Percentiles rank a stretch among this genome's conserved stretches.
These are phyloP conservation scores for Pseudevernia furfuracea DNA, from an alignment of 495 filamentous ascomycete species.

Conservation along the genomic window DNA sequence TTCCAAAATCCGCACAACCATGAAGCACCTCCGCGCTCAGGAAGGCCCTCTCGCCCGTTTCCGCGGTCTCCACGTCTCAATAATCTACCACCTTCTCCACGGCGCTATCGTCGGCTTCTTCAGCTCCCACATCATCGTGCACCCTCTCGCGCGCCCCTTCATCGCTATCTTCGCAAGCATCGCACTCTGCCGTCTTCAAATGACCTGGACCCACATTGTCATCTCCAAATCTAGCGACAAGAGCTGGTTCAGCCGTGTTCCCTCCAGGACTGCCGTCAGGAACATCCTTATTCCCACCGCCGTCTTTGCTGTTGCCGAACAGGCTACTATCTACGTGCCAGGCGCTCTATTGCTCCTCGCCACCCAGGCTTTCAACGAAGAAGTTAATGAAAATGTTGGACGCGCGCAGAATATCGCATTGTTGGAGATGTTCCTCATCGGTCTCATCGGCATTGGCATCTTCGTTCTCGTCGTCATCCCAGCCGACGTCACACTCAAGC, in stretches of 20 bases:
- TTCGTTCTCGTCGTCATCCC: slow-evolving; percentile 51
- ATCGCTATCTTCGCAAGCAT: slow-evolving; percentile 39
- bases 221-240: slow-evolving; percentile 40
- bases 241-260: slow-evolving; percentile 29
- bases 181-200: slow-evolving; percentile 53
- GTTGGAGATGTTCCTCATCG: slow-evolving; percentile 32
- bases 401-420: slow-evolving; percentile 29
- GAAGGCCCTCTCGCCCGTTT: slow-evolving; percentile 51
- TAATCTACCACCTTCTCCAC: slow-evolving; percentile 22
- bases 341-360: slow-evolving; percentile 15
- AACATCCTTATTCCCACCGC: slow-evolving; percentile 38
- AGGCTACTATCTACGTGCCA: slow-evolving; percentile 25
- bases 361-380: slow-evolving; percentile 7
- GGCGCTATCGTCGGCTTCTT: slow-evolving; percentile 30
- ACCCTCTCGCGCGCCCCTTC: slow-evolving; percentile 29
- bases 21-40: slow-evolving; percentile 48
- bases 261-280: slow-evolving; percentile 31
- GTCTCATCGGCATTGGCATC: slow-evolving; percentile 33
- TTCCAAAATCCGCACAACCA: slow-evolving; percentile 46
- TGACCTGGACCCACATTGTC: slow-evolving; percentile 44
- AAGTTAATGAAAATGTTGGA: slow-evolving; percentile 28
- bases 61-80: slow-evolving; percentile 45
- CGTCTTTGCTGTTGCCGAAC: slow-evolving; percentile 25
- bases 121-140: slow-evolving; percentile 28
- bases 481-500: slow-evolving; percentile 53